phyloP scores from a whole-genome alignment of 2,329 filamentous ascomycete species.

The Cercospora sesami region DNA sequence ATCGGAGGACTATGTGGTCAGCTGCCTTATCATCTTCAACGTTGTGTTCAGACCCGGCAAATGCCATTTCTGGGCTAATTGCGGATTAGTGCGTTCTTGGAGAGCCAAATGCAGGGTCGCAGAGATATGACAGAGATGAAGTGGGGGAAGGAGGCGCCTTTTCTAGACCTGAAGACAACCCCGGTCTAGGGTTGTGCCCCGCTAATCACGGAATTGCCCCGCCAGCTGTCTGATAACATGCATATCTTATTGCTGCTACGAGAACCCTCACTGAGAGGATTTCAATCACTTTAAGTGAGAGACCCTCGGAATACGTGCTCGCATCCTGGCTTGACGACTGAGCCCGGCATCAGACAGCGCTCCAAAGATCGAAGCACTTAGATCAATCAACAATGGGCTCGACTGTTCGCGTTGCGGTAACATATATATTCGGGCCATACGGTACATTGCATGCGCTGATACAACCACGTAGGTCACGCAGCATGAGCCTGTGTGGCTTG shows the following conservation, averaged over 20 bases:
- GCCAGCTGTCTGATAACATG: background rate
- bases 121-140: background rate
- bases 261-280: background rate
- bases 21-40: background rate
- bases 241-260: background rate
- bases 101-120: constrained; percentile 5
- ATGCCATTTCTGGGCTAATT: background rate
- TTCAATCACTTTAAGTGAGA: background rate
- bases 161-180: constrained; percentile 9
- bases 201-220: constrained; percentile 8
- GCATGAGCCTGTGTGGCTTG: constrained; percentile 61
- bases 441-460: background rate
- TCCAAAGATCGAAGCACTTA: background rate
- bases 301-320: background rate
- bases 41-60: background rate
- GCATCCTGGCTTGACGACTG: background rate
- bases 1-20: background rate
- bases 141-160: constrained; percentile 5
- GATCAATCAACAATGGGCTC: constrained; percentile 13
- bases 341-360: background rate
- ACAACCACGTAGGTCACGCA: constrained; percentile 54
- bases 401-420: constrained; percentile 30
- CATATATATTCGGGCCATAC: background rate
- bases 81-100: background rate
- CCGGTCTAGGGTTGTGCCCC: constrained; percentile 5